Evolutionary conservation across 2,329 filamentous ascomycete genomes (phyloP), one percentile per base, ranked within the genome.

Genomic region (Pseudocercospora macadamiae): DNA sequence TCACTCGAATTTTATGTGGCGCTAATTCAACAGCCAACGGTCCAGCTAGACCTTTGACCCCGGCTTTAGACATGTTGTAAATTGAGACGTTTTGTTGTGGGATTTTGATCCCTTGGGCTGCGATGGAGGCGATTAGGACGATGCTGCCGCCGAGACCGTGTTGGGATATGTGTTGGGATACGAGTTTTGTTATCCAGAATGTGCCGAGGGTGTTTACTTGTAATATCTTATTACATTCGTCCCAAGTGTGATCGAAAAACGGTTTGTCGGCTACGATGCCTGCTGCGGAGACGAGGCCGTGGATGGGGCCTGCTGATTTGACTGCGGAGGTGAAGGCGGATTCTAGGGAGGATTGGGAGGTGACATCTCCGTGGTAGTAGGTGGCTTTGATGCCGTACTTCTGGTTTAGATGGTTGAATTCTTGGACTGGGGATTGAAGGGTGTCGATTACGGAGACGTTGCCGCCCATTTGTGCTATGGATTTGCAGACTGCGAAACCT

Each of bases 1-100:
- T 74, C 57, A 73, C 70, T 19, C 70, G 65, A 48, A 74, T 73
- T 19, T 67, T 67, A 57, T 70, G 63, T 39, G 47, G 49, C 9
- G 59, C 54, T 39, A 63, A 36, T 32, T 63, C 61, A 18, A 61
- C 51, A 14, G 64, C 66, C 48, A 69, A 57, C 12, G 66, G 63
- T 54, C 68, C 68, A 32, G 65, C 63, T 4, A 70, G 60, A 5
- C 65, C 66, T 34, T 57, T 55, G 18, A 70, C 59, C 37, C 66
- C 68, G 19, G 61, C 62, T 37, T 68, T 70, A 36, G 66, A 70
- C 36, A 65, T 66, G n/a, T 53, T 57, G 62, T 68, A 71, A 59
- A 56, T 61, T 10, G 55, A 62, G 47, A 70, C 71, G 16, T 65
- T 61, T 54, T 71, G 68, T 21, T 62, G 67, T 3, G 52, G 58